Base-by-base conservation (phyloP, 1,139 yeast species). In the Debaryomycetaceae sp. region DNA sequence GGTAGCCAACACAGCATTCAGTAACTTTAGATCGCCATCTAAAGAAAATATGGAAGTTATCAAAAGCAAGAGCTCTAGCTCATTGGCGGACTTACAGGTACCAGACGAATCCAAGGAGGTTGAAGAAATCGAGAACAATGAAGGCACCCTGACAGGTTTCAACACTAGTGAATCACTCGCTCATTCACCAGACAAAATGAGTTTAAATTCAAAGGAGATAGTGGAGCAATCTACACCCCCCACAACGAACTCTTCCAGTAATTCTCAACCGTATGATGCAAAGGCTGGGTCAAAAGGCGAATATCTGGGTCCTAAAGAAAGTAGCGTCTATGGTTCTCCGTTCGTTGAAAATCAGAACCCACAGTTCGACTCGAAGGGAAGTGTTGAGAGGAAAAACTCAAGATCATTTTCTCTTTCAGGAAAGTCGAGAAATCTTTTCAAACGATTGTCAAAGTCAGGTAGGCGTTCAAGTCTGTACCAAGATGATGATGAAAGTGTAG, bases 1-100 rank as follows among this genome's bases (percentile, higher is more conserved):
- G 44, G 66, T 66, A 0, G 66, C 70, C 35, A 72, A 72, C 45
- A 73, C 78, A 1, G 77, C 75, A 1, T 73, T 70, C 54, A 71
- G 59, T 50, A 70, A 68, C 43, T 70, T 73, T 42, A 63, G 76
- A 51, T 49, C 59, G 5, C 46, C 56, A 8, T 34, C 45, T 43
- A 24, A 27, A 27, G 31, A 27, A 11, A 27, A 27, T 11, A 11
- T 27, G 31, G 31, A 45, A 42, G 31, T 41, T 45, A 37, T 35
- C 38, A 30, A 36, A 31, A 11, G 31, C 31, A 27, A 27, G 31
- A 27, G 31, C 11, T 8, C 40, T n/a, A 24, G 13, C 27, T 27
- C 36, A 37, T 14, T 45, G 45, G 9, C 43, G 45, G 9, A 34
- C 34, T 3, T 3, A 4, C 11, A 27, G 31, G 31, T 6, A 37